A percentile compares a stretch with the other conserved stretches of the same genome.
phyloP scores from a whole-genome alignment of 768 basidiomycete species.

The Suillus brevipes region DNA sequence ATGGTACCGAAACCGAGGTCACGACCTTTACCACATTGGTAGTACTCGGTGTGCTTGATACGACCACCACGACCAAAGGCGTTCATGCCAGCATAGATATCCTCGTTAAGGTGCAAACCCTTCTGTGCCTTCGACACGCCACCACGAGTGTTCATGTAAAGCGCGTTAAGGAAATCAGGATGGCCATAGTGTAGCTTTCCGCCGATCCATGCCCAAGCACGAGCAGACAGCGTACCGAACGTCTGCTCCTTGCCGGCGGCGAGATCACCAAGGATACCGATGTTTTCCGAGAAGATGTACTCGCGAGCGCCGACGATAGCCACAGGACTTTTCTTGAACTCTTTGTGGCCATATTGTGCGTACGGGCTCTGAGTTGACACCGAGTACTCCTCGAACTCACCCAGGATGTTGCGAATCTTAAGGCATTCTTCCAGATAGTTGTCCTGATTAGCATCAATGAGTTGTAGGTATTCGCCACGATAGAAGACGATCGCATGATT shows the following conservation, averaged over 20 bases:
- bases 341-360: constrained; percentile 83
- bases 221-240: constrained; percentile 96
- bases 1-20: constrained; percentile 99
- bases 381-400: constrained; percentile 93
- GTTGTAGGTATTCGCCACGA: constrained; percentile 97
- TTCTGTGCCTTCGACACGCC: constrained; percentile 99
- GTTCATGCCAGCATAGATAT: constrained; percentile 99
- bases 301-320: constrained; percentile 99
- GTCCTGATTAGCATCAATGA: constrained; percentile 99
- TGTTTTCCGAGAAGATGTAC: constrained; percentile 99
- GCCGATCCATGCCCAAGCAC: constrained; percentile 95
- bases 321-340: constrained; percentile 85
- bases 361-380: constrained; percentile 90
- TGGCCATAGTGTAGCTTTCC: constrained; percentile 99
- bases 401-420: constrained; percentile 98
- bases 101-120: constrained; percentile 98
- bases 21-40: constrained; percentile 97
- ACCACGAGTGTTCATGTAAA: constrained; percentile 98
- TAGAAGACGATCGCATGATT: constrained; percentile 99
- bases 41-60: constrained; percentile 99
- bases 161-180: constrained; percentile 96
- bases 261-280: constrained; percentile 97
- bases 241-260: constrained; percentile 99
- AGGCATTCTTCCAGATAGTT: constrained; percentile 99
- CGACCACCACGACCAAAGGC: constrained; percentile 94